Evolutionary conservation across 192 early-diverging fungal genomes (phyloP).

Genomic region (Coemansia sp.): DNA sequence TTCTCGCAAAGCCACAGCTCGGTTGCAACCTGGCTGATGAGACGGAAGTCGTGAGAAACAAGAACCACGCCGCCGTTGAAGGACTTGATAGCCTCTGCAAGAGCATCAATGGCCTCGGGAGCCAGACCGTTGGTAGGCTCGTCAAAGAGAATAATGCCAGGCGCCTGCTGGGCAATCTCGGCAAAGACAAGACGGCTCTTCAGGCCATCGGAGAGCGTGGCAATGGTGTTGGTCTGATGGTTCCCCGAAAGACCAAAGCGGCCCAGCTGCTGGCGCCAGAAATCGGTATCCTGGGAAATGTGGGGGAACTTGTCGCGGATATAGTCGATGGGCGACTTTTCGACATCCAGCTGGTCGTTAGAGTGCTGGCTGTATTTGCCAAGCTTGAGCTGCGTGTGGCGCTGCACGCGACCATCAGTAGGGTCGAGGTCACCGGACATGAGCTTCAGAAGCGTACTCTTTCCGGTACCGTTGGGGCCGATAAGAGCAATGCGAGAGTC

Average conservation of each 20-base stretch:
- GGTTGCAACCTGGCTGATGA: slow-evolving; percentile 94
- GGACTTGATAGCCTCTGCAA: slow-evolving; percentile 93
- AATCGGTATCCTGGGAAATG: slow-evolving; percentile 75
- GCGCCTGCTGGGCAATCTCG: slow-evolving; percentile 63
- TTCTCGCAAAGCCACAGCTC: slow-evolving; percentile 95
- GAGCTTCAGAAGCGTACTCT: slow-evolving; percentile 96
- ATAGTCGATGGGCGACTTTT: slow-evolving; percentile 86
- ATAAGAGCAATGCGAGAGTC: slow-evolving; percentile 98
- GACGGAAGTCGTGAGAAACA: slow-evolving; percentile 98
- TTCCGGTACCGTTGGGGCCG: slow-evolving; percentile 93
- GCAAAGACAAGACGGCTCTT: slow-evolving; percentile 88
- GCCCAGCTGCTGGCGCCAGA: slow-evolving; percentile 91
- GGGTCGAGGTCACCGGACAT: slow-evolving; percentile 89
- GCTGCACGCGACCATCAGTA: slow-evolving; percentile 79
- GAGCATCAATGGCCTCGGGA: slow-evolving; percentile 88
- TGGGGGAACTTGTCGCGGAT: slow-evolving; percentile 83
- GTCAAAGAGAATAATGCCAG: slow-evolving; percentile 89
- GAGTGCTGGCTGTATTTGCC: slow-evolving; percentile 98
- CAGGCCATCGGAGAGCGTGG: slow-evolving; percentile 90
- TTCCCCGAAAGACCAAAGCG: slow-evolving; percentile 91
- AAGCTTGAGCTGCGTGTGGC: slow-evolving; percentile 92
- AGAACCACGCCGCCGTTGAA: slow-evolving; percentile 97
- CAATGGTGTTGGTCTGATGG: slow-evolving; percentile 89
- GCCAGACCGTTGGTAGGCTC: slow-evolving; percentile 96
- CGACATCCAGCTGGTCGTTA: slow-evolving; percentile 91